These are phyloP conservation scores for Narthecium ossifragum DNA, from an alignment of 106 monocot species.

Conservation along the genomic window DNA sequence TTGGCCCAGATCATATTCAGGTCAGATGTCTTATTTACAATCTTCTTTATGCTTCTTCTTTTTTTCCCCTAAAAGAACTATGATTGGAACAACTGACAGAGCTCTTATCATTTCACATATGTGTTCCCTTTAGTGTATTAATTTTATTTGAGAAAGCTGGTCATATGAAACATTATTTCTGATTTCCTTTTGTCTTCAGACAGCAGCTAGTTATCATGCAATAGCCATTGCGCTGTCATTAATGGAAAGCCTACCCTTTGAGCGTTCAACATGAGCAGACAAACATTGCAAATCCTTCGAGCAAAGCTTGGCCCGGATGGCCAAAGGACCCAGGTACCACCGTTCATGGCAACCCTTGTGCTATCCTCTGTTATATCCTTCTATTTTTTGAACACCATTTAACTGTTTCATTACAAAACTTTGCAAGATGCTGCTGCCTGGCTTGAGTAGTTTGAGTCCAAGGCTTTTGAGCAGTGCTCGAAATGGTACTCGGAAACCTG, in stretches of 20 bases:
- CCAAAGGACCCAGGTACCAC: constrained; percentile 70
- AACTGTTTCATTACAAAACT: not conserved
- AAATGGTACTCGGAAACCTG: constrained; percentile 85
- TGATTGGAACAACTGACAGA: too few species aligned
- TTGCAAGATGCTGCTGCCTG: constrained; percentile 92
- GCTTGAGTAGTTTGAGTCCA: constrained; percentile 99
- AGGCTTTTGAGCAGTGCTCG: constrained; percentile 94
- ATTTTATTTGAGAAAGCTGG: too few species aligned
- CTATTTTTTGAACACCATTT: not conserved
- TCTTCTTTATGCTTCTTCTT: too few species aligned
- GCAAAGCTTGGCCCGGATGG: constrained; percentile 95
- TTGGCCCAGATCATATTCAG: constrained; percentile 39
- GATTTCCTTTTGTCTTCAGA: too few species aligned
- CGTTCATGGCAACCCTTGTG: too few species aligned
- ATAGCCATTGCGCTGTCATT: constrained; percentile 97
- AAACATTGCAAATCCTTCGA: constrained; percentile 87
- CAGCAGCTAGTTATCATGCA: constrained; percentile 99
- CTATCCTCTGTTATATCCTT: too few species aligned
- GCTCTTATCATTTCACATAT: too few species aligned
- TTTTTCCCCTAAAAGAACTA: too few species aligned
- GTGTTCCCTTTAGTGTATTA: too few species aligned
- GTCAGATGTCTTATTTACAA: too few species aligned
- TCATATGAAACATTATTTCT: too few species aligned
- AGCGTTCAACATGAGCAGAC: constrained; percentile 99
- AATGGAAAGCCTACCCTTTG: constrained; percentile 96